Evolutionary conservation across 1,139 yeast genomes (phyloP).

Genomic region (Geotrichum candidum): DNA sequence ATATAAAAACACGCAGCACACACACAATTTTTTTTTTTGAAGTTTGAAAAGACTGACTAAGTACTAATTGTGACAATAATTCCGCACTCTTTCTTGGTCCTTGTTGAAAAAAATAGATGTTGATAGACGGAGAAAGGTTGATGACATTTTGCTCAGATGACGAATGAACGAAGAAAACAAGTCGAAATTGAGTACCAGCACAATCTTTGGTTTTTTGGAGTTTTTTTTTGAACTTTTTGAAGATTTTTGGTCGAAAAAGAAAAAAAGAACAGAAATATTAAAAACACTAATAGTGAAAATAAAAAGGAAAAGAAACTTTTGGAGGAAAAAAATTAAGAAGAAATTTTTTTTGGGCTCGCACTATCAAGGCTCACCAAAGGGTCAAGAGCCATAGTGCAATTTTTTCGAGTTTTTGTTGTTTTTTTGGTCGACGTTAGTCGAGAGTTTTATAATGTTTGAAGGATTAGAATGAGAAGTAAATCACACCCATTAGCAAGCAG

Average conservation of each 20-base stretch:
- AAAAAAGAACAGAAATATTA: background rate
- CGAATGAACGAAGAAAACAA: background rate
- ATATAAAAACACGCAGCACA: background rate
- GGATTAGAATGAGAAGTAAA: background rate
- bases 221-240: slow-evolving; percentile 1
- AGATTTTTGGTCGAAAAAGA: background rate
- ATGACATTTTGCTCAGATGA: background rate
- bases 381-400: background rate
- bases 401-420: background rate
- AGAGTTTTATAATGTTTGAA: background rate
- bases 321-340: background rate
- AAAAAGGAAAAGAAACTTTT: background rate
- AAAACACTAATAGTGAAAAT: background rate
- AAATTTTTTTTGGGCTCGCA: background rate
- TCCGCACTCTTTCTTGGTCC: background rate
- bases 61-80: background rate
- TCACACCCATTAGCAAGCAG: slow-evolving; percentile 11
- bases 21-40: background rate
- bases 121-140: background rate
- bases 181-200: background rate
- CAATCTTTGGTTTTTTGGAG: slow-evolving; percentile 1
- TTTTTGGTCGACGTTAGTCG: background rate
- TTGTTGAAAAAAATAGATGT: background rate
- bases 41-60: background rate
- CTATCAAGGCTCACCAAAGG: background rate